These are phyloP conservation scores for Phyllostachys edulis DNA, from an alignment of 176 grass and related monocot species.

Conservation along the genomic window DNA sequence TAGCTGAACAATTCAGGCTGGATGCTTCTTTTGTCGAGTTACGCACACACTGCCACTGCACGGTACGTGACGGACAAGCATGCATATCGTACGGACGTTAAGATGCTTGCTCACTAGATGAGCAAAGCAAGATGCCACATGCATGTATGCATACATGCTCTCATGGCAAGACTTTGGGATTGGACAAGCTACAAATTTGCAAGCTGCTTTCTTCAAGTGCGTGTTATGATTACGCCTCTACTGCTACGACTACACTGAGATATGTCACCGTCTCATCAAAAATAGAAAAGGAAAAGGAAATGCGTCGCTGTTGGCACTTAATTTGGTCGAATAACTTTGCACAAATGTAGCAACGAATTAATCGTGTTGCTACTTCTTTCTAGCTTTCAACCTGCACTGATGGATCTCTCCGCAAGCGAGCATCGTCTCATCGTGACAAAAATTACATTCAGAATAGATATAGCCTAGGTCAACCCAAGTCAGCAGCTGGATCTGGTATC, in stretches of 20 bases:
- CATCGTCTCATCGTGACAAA: neutral
- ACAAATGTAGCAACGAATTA: neutral
- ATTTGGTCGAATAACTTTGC: neutral
- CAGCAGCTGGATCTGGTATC: slow-evolving; percentile 3
- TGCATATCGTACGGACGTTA: neutral
- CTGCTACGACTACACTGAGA: neutral
- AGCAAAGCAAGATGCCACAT: slow-evolving; percentile 40
- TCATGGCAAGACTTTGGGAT: neutral
- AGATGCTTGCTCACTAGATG: slow-evolving; percentile 39
- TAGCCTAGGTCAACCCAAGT: slow-evolving; percentile 17
- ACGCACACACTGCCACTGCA: no score
- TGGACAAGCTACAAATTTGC: neutral
- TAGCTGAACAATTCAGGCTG: neutral
- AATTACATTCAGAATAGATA: neutral
- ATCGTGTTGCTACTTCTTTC: neutral
- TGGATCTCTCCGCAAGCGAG: neutral
- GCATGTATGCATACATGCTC: neutral
- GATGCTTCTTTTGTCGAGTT: no score
- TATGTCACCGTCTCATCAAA: neutral
- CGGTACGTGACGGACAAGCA: no score
- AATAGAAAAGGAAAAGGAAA: no score
- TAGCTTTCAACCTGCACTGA: neutral
- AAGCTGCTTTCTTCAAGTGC: neutral
- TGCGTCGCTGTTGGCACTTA: neutral
- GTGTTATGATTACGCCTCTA: neutral